Evolutionary conservation across 306 rosid species (phyloP).

Genomic region (Hylodesmum podocarpum): DNA sequence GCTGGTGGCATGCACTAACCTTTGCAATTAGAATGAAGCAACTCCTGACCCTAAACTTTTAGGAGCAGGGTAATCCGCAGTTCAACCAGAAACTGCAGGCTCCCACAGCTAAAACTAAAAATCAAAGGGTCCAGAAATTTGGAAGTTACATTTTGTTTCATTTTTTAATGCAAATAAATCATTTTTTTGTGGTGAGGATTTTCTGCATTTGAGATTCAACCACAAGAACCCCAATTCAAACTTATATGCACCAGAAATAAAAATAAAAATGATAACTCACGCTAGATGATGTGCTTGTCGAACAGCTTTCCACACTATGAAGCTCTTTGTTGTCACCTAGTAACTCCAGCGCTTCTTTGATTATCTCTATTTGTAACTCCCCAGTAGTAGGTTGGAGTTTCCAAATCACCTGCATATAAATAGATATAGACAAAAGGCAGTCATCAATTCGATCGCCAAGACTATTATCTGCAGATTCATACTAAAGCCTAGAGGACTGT

Average conservation of each 20-base stretch:
- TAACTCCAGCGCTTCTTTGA: slow-evolving; percentile 48
- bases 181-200: not conserved
- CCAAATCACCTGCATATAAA: slow-evolving; percentile 45
- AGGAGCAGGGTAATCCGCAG: not conserved
- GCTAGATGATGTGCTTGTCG: slow-evolving; percentile 17
- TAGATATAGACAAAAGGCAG: not conserved
- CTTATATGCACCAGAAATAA: not conserved
- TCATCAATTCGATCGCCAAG: slow-evolving; percentile 27
- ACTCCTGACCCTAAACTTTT: slow-evolving; percentile 16
- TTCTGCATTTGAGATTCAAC: not conserved
- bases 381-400: slow-evolving; percentile 47
- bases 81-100: slow-evolving; percentile 6
- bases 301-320: slow-evolving; percentile 28
- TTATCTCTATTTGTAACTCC: slow-evolving; percentile 46
- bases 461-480: slow-evolving; percentile 4
- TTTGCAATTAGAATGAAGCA: slow-evolving; percentile 15
- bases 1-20: not conserved
- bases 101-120: not conserved
- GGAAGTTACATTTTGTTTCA: not conserved
- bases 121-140: not conserved
- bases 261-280: slow-evolving; percentile 37
- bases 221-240: not conserved
- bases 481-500: slow-evolving; percentile 8
- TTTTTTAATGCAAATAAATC: not conserved
- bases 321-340: slow-evolving; percentile 23